Percentiles rank a stretch among this genome's conserved stretches.
Conservation (phyloP, 345 rosid species). For the Clausena lansium region DNA sequence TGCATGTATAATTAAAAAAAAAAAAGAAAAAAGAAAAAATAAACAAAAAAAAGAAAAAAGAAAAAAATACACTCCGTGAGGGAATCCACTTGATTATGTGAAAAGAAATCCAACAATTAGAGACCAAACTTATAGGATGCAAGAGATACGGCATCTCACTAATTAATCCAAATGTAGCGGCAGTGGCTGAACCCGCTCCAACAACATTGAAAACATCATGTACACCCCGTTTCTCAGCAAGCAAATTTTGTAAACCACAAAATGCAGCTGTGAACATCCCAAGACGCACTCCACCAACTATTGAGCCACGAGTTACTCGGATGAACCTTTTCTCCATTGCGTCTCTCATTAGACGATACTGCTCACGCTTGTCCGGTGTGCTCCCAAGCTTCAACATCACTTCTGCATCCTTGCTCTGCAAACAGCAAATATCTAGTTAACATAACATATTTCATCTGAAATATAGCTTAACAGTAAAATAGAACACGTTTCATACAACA, state of each 20-base stretch:
- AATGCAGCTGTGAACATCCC: constrained; percentile 91
- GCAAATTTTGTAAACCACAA: constrained; percentile 68
- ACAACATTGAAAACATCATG: constrained; percentile 80
- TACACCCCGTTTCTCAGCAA: constrained; percentile 76
- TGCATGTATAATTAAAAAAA: not conserved
- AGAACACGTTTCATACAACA: too few species aligned
- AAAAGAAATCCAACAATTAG: not conserved
- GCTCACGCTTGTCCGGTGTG: constrained; percentile 87
- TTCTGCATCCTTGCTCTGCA: constrained; percentile 93
- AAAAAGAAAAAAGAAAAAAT: too few species aligned
- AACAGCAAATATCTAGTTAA: not conserved
- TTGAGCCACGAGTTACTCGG: constrained; percentile 84
- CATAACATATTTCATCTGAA: not conserved
- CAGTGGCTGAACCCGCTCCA: constrained; percentile 96
- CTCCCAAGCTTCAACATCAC: constrained; percentile 96
- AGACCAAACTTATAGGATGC: not conserved
- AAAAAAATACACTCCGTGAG: too few species aligned
- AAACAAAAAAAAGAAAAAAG: too few species aligned
- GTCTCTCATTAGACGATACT: constrained; percentile 82
- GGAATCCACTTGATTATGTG: not conserved
- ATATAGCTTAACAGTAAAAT: not conserved
- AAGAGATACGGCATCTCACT: constrained; percentile 38
- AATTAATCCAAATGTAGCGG: constrained; percentile 81
- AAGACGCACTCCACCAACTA: constrained; percentile 86
- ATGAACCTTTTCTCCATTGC: constrained; percentile 94